phyloP scores from a whole-genome alignment of 2,329 filamentous ascomycete genomes.

The Phialophora verrucosa region DNA sequence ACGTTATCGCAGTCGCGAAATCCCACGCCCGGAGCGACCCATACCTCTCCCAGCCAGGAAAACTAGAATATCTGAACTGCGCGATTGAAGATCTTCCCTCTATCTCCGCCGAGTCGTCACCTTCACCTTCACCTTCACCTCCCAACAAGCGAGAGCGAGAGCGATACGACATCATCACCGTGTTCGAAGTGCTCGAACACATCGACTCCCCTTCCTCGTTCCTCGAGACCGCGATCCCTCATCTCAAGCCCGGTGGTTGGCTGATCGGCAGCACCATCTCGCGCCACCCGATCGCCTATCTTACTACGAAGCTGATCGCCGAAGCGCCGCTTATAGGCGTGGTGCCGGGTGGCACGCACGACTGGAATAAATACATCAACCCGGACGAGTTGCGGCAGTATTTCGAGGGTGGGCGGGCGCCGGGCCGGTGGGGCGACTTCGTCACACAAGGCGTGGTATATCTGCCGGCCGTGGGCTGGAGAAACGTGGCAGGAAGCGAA shows the following conservation, averaged over 20 bases:
- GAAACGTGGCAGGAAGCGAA: constrained; percentile 78
- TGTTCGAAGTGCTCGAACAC: constrained; percentile 97
- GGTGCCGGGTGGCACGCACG: constrained; percentile 90
- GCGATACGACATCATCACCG: constrained; percentile 76
- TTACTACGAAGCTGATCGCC: constrained; percentile 89
- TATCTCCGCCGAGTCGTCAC: background rate
- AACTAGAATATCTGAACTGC: constrained; percentile 75
- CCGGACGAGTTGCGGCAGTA: constrained; percentile 69
- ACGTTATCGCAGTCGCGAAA: constrained; percentile 67
- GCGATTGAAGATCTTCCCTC: constrained; percentile 71
- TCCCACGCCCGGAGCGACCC: constrained; percentile 78
- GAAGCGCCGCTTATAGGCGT: constrained; percentile 75
- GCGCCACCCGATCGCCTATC: constrained; percentile 83
- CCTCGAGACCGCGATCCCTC: constrained; percentile 70
- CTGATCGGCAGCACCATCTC: constrained; percentile 91
- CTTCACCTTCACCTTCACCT: background rate
- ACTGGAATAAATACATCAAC: constrained; percentile 96
- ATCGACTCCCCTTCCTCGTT: constrained; percentile 78
- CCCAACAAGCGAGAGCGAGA: constrained; percentile 11
- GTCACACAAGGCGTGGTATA: constrained; percentile 82
- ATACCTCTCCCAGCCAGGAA: constrained; percentile 57
- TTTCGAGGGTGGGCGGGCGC: constrained; percentile 45
- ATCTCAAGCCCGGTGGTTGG: constrained; percentile 91
- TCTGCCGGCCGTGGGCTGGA: constrained; percentile 90
- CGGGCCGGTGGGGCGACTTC: constrained; percentile 56